Percentiles rank a stretch among this genome's conserved stretches.
Evolutionary conservation across 371 early-diverging fungal species (phyloP).

Genomic region (Lichtheimia corymbifera): DNA sequence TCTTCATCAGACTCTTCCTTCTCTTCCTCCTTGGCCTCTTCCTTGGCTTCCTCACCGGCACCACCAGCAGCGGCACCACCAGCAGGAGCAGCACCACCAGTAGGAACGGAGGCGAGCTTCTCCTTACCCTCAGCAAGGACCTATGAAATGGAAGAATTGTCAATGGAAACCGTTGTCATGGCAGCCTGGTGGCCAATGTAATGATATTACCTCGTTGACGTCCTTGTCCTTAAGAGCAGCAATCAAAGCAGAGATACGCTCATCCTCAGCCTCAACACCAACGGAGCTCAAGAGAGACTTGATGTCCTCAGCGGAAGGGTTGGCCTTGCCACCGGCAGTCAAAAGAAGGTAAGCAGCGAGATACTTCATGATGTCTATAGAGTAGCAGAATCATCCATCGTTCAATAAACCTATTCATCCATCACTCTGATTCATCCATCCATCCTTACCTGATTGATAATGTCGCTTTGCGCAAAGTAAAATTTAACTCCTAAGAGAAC

Average conservation of each 20-base stretch:
- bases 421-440: background rate
- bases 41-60: slow-evolving; percentile 56
- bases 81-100: slow-evolving; percentile 84
- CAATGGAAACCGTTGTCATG: slow-evolving; percentile 86
- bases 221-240: slow-evolving; percentile 87
- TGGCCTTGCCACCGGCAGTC: slow-evolving; percentile 84
- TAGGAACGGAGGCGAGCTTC: slow-evolving; percentile 93
- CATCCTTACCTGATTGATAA: slow-evolving; percentile 4
- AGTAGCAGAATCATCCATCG: background rate
- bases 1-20: slow-evolving; percentile 91
- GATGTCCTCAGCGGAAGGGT: slow-evolving; percentile 84
- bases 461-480: slow-evolving; percentile 7
- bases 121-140: slow-evolving; percentile 86
- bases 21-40: slow-evolving; percentile 71
- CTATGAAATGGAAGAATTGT: slow-evolving; percentile 39
- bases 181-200: slow-evolving; percentile 74
- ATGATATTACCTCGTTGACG: slow-evolving; percentile 65
- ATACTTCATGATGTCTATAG: slow-evolving; percentile 80
- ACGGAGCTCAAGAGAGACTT: slow-evolving; percentile 86
- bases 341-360: slow-evolving; percentile 97
- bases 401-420: background rate
- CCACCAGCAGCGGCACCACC: slow-evolving; percentile 58
- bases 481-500: slow-evolving; percentile 12
- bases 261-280: slow-evolving; percentile 89
- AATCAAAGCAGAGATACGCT: slow-evolving; percentile 78